These are phyloP conservation scores for Huntiella moniliformis DNA, from an alignment of 2,329 filamentous ascomycete genomes.

Conservation along the genomic window DNA sequence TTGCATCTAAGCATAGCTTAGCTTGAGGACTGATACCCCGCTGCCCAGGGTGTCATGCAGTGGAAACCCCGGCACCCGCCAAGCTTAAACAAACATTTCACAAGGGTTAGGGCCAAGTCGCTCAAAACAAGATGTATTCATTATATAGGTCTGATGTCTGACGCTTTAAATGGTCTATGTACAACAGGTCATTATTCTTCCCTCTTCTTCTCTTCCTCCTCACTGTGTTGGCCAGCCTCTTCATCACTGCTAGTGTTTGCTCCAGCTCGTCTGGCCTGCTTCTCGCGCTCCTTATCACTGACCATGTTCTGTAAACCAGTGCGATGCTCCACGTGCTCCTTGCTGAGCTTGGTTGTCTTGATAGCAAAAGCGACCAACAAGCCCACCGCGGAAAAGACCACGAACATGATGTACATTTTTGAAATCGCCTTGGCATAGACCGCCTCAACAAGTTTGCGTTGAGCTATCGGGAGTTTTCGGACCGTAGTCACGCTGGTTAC, in stretches of 20 bases:
- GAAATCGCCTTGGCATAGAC: constrained; percentile 32
- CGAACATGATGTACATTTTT: constrained; percentile 40
- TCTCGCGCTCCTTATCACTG: not conserved
- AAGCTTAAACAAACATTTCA: too few relatives aligned
- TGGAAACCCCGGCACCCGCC: too few relatives aligned
- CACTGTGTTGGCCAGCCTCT: not conserved
- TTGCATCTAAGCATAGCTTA: too few relatives aligned
- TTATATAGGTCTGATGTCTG: too few relatives aligned
- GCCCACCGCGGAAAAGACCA: constrained; percentile 28
- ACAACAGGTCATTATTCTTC: not conserved
- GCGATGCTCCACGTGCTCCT: constrained; percentile 37
- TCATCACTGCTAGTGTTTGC: constrained; percentile 1
- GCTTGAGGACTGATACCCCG: too few relatives aligned
- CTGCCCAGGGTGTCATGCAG: too few relatives aligned
- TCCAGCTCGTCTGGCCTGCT: not conserved
- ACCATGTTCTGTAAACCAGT: constrained; percentile 31
- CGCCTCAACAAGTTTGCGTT: constrained; percentile 24
- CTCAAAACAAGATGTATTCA: too few relatives aligned
- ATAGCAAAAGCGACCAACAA: constrained; percentile 30
- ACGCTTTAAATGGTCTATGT: too few relatives aligned
- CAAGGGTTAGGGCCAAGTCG: too few relatives aligned
- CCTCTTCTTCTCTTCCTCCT: not conserved
- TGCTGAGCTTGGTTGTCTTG: constrained; percentile 30
- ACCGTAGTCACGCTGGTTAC: constrained; percentile 42
- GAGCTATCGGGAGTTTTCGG: constrained; percentile 26